Conservation (phyloP, 257 asterid species). For the Solanum neorickii region DNA sequence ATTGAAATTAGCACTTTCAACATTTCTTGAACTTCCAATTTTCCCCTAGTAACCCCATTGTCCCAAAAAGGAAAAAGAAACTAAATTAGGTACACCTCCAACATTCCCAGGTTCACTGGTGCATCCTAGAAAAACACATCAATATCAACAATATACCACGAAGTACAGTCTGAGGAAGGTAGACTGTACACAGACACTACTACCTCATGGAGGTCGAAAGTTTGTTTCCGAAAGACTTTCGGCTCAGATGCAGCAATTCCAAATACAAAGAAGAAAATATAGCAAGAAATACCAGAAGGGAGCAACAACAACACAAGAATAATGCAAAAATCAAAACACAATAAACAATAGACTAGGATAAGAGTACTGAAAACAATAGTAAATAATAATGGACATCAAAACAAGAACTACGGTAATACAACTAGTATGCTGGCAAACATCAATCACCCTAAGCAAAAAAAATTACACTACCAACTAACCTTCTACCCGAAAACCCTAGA, state of each 20-base stretch:
- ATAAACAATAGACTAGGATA: too few relatives aligned
- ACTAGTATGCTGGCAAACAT: neutral
- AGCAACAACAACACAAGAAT: too few relatives aligned
- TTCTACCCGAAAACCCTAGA: neutral
- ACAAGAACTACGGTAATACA: neutral
- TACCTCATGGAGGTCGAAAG: neutral
- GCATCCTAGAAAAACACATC: neutral
- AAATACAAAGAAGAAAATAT: neutral
- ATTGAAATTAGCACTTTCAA: neutral
- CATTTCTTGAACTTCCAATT: neutral
- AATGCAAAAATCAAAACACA: neutral
- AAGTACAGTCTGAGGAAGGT: neutral
- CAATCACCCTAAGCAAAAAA: neutral
- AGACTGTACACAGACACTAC: neutral
- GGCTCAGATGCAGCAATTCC: neutral
- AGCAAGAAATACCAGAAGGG: neutral
- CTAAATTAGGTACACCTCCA: neutral
- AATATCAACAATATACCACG: neutral
- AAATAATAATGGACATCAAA: neutral
- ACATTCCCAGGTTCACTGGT: neutral
- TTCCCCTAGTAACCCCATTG: neutral
- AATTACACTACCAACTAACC: neutral
- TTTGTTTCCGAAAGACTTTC: neutral
- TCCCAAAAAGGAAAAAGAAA: neutral
- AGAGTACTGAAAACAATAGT: neutral